Evolutionary conservation across 495 filamentous ascomycete genomes (phyloP).

Genomic region (Oleoguttula mirabilis): DNA sequence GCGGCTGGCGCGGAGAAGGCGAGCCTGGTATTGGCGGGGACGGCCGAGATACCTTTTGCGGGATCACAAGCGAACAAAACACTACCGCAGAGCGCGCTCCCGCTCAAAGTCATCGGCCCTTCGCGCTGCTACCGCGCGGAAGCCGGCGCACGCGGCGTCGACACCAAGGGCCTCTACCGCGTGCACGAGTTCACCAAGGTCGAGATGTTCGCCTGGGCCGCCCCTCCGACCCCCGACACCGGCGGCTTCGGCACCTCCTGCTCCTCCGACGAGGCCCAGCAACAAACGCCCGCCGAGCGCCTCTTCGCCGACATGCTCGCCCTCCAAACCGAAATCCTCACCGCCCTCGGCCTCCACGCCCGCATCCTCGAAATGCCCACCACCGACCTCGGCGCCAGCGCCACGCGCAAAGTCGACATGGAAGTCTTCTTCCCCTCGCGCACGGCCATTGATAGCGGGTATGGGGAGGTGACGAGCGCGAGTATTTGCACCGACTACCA

Average conservation of each 20-base stretch:
- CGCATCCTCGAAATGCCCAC: conserved; percentile 88
- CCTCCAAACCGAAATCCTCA: conserved; percentile 74
- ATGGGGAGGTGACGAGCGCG: conserved; percentile 86
- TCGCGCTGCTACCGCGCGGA: conserved; percentile 90
- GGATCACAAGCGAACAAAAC: conserved; percentile 70
- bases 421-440: conserved; percentile 89
- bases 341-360: conserved; percentile 64
- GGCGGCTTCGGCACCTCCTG: not conserved
- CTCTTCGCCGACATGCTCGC: conserved; percentile 73
- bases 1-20: conserved; percentile 40
- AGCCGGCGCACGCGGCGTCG: conserved; percentile 74
- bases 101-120: conserved; percentile 65
- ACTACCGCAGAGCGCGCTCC: conserved; percentile 50
- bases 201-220: conserved; percentile 85
- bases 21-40: conserved; percentile 63
- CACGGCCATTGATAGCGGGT: conserved; percentile 58
- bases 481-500: conserved; percentile 95
- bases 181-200: conserved; percentile 99
- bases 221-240: conserved; percentile 30
- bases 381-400: conserved; percentile 75
- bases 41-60: conserved; percentile 88
- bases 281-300: conserved; percentile 8
- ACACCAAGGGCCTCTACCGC: conserved; percentile 89
- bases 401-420: conserved; percentile 76
- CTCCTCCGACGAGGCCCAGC: conserved; percentile 9